Conservation (phyloP, 108 stramenopile genomes). For the Skeletonema menzelii region DNA sequence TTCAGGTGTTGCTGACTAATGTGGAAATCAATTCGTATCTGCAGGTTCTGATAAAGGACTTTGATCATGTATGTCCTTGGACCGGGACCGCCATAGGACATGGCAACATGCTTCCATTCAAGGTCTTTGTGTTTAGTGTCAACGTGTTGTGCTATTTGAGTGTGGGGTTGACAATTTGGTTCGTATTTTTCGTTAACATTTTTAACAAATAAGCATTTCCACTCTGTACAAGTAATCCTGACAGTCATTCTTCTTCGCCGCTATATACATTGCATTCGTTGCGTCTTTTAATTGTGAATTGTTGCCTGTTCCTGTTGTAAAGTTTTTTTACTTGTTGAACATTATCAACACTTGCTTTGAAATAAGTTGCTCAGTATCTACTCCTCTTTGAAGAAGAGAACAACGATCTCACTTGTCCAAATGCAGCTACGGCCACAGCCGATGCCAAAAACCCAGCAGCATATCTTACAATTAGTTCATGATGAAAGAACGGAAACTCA, state of each 20-base stretch:
- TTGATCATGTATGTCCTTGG: conserved; percentile 89
- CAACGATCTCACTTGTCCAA: conserved; percentile 25
- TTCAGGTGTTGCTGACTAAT: conserved; percentile 2
- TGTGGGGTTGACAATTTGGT: conserved; percentile 64
- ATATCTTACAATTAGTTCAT: conserved; percentile 82
- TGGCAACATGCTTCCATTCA: conserved; percentile 80
- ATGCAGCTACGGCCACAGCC: conserved; percentile 49
- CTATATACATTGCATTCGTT: background rate
- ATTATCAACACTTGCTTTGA: background rate
- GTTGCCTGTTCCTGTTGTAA: too few species aligned
- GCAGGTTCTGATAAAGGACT: conserved; percentile 72
- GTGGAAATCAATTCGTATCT: conserved; percentile 7
- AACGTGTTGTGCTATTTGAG: conserved; percentile 88
- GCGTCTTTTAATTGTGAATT: background rate
- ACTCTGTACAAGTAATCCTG: background rate
- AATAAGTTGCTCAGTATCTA: background rate
- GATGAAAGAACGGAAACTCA: conserved; percentile 79
- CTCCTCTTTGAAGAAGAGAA: conserved; percentile 22
- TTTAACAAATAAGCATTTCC: background rate
- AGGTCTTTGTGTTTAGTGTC: conserved; percentile 78
- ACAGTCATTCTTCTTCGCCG: background rate
- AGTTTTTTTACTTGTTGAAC: too few species aligned
- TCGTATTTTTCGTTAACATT: conserved; percentile 3
- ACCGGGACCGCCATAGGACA: conserved; percentile 82
- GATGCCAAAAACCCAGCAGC: conserved; percentile 64